Percentiles rank a stretch among this genome's conserved stretches.
Evolutionary conservation across 768 basidiomycete species (phyloP).

Genomic region (Amanita molliuscula): DNA sequence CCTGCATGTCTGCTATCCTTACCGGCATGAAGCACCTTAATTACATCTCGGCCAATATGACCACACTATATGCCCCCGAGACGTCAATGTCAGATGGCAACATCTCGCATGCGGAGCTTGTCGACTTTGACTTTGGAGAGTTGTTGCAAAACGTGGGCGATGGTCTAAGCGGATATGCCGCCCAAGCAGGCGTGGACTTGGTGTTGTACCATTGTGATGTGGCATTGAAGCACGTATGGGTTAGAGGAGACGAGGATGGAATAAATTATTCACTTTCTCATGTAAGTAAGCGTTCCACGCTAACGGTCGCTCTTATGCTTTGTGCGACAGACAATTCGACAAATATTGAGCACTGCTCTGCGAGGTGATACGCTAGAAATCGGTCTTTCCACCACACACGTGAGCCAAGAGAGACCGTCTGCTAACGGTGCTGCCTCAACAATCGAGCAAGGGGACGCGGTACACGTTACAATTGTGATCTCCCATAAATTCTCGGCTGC

Average conservation of each 20-base stretch:
- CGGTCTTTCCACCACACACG: conserved; percentile 40
- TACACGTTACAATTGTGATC: conserved; percentile 35
- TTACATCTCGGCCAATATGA: conserved; percentile 84
- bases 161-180: conserved; percentile 73
- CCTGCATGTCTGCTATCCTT: conserved; percentile 81
- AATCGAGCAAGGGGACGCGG: conserved; percentile 21
- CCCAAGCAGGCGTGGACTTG: conserved; percentile 79
- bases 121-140: conserved; percentile 88
- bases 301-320: conserved; percentile 3
- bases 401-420: not conserved
- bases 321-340: conserved; percentile 63
- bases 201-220: conserved; percentile 88
- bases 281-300: conserved; percentile 39
- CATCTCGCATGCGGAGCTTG: conserved; percentile 9
- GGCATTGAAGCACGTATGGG: conserved; percentile 77
- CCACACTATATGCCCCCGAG: conserved; percentile 27
- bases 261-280: conserved; percentile 74
- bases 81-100: not conserved
- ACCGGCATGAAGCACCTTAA: conserved; percentile 91
- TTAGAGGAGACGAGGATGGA: conserved; percentile 78
- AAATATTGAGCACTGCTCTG: conserved; percentile 61
- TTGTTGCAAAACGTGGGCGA: conserved; percentile 85
- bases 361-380: conserved; percentile 79
- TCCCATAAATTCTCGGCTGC: conserved; percentile 33
- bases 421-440: conserved; percentile 13